These are phyloP conservation scores for Isabelozyma rhagii DNA, from an alignment of 805 yeast species.

Conservation along the genomic window DNA sequence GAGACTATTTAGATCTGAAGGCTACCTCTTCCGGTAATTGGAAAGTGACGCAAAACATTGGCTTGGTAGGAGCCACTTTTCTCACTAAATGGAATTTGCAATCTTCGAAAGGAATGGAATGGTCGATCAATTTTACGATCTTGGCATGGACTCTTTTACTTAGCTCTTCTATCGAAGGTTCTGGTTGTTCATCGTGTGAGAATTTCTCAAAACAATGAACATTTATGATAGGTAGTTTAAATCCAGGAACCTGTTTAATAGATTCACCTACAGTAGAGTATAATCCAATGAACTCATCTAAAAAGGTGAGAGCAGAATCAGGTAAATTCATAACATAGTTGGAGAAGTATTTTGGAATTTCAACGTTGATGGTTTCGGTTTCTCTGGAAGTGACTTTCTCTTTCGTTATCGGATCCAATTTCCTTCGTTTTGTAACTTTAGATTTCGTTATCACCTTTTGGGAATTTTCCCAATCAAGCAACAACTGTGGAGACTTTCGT, in stretches of 20 bases:
- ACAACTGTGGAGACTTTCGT: constrained; percentile 48
- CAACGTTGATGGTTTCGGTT: constrained; percentile 12
- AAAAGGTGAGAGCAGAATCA: constrained; percentile 82
- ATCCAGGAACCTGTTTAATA: constrained; percentile 39
- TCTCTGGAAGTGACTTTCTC: constrained; percentile 10
- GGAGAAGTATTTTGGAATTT: constrained; percentile 53
- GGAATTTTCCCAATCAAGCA: constrained; percentile 44
- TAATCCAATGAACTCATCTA: constrained; percentile 74
- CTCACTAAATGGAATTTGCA: constrained; percentile 80
- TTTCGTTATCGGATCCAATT: constrained; percentile 23
- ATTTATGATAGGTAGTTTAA: constrained; percentile 71
- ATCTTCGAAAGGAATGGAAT: constrained; percentile 44
- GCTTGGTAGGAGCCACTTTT: constrained; percentile 94
- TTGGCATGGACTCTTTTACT: constrained; percentile 60
- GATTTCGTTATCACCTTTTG: constrained; percentile 29
- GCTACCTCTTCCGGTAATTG: constrained; percentile 67
- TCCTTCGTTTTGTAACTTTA: constrained; percentile 35
- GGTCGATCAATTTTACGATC: constrained; percentile 42
- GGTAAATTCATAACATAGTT: constrained; percentile 96
- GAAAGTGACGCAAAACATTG: constrained; percentile 90
- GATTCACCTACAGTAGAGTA: constrained; percentile 42
- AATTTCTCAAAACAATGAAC: constrained; percentile 93
- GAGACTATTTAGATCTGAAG: constrained; percentile 25
- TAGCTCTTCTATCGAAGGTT: constrained; percentile 66
- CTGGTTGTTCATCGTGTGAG: constrained; percentile 62